Evolutionary conservation across 768 basidiomycete species (phyloP).

Genomic region (Brasilioporus rufonigricans): DNA sequence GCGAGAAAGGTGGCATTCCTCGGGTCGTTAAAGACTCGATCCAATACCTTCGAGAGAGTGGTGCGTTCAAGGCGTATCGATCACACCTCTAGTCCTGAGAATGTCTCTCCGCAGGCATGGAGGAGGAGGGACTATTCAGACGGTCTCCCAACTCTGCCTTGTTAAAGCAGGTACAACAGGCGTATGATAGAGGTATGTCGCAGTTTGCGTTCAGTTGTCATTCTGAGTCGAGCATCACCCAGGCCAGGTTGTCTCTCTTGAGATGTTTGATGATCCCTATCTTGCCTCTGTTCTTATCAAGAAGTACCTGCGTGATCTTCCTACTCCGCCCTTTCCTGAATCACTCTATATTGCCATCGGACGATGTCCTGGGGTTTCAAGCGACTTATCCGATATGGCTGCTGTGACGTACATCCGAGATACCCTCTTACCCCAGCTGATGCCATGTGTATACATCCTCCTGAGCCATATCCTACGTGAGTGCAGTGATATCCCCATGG

Average conservation of each 20-base stretch:
- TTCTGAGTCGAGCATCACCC: slow-evolving; percentile 4
- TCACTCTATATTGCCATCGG: slow-evolving; percentile 60
- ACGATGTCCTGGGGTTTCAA: slow-evolving; percentile 60
- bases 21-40: slow-evolving; percentile 76
- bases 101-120: slow-evolving; percentile 39
- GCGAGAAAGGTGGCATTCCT: slow-evolving; percentile 82
- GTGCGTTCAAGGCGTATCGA: slow-evolving; percentile 12
- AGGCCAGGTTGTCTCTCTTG: slow-evolving; percentile 78
- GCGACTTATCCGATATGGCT: slow-evolving; percentile 53
- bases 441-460: slow-evolving; percentile 70
- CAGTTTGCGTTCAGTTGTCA: not conserved
- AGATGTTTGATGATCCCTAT: slow-evolving; percentile 74
- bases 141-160: slow-evolving; percentile 73
- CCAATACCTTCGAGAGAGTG: slow-evolving; percentile 65
- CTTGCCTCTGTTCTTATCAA: slow-evolving; percentile 84
- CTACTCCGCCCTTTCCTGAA: slow-evolving; percentile 77
- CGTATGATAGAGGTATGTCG: slow-evolving; percentile 72
- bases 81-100: not conserved
- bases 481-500: slow-evolving; percentile 22
- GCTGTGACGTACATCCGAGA: slow-evolving; percentile 67
- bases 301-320: slow-evolving; percentile 80
- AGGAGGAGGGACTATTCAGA: slow-evolving; percentile 79
- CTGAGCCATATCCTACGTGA: slow-evolving; percentile 66
- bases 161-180: slow-evolving; percentile 73
- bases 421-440: slow-evolving; percentile 61